Percentiles rank a stretch among this genome's conserved stretches.
These are phyloP conservation scores for Mikania micrantha DNA, from an alignment of 129 eudicot species.

Conservation along the genomic window DNA sequence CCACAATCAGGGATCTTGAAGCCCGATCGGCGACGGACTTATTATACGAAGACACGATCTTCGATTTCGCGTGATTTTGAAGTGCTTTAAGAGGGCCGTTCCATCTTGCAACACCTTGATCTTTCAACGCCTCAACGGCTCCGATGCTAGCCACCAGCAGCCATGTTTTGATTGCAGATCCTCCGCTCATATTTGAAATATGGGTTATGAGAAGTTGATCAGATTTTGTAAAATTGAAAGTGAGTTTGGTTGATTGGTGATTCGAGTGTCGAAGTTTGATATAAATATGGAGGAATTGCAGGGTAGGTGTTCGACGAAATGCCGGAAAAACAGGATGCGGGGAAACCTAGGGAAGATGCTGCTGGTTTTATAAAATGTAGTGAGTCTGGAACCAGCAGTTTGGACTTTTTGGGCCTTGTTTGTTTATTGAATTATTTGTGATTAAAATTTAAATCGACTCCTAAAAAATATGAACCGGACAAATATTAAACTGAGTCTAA, in stretches of 20 bases:
- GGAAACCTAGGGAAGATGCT: neutral
- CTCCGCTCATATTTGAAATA: conserved; percentile 14
- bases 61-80: conserved; percentile 42
- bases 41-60: conserved; percentile 18
- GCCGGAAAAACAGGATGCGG: conserved; percentile 18
- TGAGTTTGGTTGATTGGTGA: neutral
- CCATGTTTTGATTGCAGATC: conserved; percentile 47
- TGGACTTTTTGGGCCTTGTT: too few species aligned
- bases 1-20: conserved; percentile 3
- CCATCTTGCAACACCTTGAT: conserved; percentile 61
- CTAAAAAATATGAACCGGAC: too few species aligned
- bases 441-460: too few species aligned
- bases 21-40: conserved; percentile 15
- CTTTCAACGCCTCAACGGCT: conserved; percentile 65
- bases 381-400: too few species aligned
- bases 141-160: conserved; percentile 56
- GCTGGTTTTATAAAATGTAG: too few species aligned
- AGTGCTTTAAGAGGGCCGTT: conserved; percentile 37
- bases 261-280: neutral
- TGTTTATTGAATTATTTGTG: too few species aligned
- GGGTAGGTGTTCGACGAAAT: neutral
- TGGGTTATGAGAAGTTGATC: neutral
- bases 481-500: too few species aligned
- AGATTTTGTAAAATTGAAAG: too few species aligned
- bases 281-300: conserved; percentile 2